Base-by-base conservation (phyloP, 75 land plant genomes). In the Pinus tabuliformis region DNA sequence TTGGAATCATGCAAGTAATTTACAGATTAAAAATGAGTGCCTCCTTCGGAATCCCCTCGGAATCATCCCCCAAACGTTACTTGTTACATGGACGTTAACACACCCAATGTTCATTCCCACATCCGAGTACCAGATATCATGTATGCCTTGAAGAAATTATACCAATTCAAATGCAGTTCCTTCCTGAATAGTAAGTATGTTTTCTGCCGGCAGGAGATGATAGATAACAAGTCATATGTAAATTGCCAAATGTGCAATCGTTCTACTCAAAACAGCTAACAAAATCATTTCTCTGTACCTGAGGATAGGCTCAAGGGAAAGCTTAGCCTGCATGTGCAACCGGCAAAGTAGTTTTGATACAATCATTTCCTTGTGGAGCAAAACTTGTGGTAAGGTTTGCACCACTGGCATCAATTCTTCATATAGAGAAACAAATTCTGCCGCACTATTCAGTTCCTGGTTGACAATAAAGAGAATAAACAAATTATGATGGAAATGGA, bases 361-460 rank as follows among this genome's bases (percentile, higher is more conserved):
- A 60, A 97, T 89, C 36, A 74, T 77, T 18, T 87, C 93, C 83
- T 93, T 94, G 77, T 97, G 91, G 73, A 94, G 76, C 16, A 97
- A 45, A 14, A 97, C 75, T 74, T 86, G 88, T 16, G 99, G 99
- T 65, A 97, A 73, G 1, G 97, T 97, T 70, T 97, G 97, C n/a
- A 94, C 90, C 72, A 89, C 62, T 14, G 95, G 97, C 78, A 92
- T 61, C 78, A 90, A 83, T 74, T 86, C 84, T 75, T 87, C 95
- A 57, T 92, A 97, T 56, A 92, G 84, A 33, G 89, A 82, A 62
- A 90, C 86, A 74, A 97, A 94, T 65, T 94, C 93, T 76, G 91
- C 93, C 3, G 97, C 93, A 72, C 92, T 90, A 79, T 97, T 97
- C 59, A 94, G 74, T 78, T 97, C 99, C 97, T 86, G 91, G 79